Evolutionary conservation across 768 basidiomycete genomes (phyloP), one percentile per base, ranked within the genome.

Genomic region (Fomitopsis pulvina): DNA sequence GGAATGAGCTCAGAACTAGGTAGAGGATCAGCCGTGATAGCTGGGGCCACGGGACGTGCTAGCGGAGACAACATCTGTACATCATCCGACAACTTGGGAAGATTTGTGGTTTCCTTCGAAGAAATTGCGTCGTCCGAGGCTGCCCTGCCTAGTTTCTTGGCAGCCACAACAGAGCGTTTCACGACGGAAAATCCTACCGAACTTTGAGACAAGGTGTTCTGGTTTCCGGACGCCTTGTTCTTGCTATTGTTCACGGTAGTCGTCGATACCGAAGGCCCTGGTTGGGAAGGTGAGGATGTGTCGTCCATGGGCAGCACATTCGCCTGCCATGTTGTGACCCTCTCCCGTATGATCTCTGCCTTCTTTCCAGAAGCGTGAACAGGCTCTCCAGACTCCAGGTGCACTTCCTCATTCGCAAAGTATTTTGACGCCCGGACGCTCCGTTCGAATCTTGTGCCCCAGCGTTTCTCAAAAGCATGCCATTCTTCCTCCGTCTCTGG

Each of bases 401-500:
- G 43, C 28, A 45, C 54, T 20, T 41, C 12, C 37, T 37, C 53
- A 52, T 14, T 18, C 4, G 34, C 14, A 18, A 37, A 63, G 30
- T 58, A 63, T 46, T 60, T 63, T 4, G 58, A 59, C 22, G 27
- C 8, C 24, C n/a, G 10, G 24, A 20, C 11, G 41, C 38, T n/a
- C 40, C 52, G 24, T 54, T 50, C 5, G 42, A 58, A 10, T 29
- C 21, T 26, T 21, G 54, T 61, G 41, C 57, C 51, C 60, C 67
- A 67, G 51, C 52, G 65, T 51, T 52, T 63, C 61, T 79, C 77
- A 68, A 70, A 75, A 22, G 68, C 68, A 12, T 65, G 52, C 77
- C 79, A 79, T 29, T 74, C 72, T 40, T 67, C 67, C 58, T 80
- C 79, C 16, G 71, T 73, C 22, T 68, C 68, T 10, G 76, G 74